These are phyloP conservation scores for Penicillium argentinense DNA, from an alignment of 495 filamentous ascomycete species.

Conservation along the genomic window DNA sequence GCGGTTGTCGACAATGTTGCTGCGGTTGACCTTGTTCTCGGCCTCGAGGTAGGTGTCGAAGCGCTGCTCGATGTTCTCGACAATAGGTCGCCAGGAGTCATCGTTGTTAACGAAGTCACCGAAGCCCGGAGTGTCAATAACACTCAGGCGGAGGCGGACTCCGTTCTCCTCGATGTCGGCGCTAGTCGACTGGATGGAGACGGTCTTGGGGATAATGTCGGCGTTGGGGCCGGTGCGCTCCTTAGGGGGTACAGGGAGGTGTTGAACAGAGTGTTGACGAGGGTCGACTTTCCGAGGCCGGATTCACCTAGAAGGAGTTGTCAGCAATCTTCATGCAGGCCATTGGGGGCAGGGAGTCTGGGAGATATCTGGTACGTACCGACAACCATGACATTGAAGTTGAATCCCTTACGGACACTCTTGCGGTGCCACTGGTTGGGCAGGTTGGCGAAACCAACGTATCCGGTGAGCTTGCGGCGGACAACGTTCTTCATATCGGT, in stretches of 20 bases:
- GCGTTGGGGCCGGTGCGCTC: slow-evolving; percentile 95
- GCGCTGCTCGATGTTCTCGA: slow-evolving; percentile 98
- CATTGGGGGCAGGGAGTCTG: no score
- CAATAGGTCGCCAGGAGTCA: slow-evolving; percentile 97
- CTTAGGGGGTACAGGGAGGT: slow-evolving; percentile 98
- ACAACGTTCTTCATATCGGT: slow-evolving; percentile 96
- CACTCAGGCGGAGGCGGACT: slow-evolving; percentile 92
- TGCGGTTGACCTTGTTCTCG: slow-evolving; percentile 99
- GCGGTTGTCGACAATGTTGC: slow-evolving; percentile 99
- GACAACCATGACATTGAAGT: slow-evolving; percentile 99
- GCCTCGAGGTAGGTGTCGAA: slow-evolving; percentile 98
- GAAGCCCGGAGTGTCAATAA: slow-evolving; percentile 97
- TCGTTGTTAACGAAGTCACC: slow-evolving; percentile 99
- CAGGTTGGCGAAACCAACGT: slow-evolving; percentile 97
- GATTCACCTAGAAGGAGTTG: slow-evolving; percentile 81
- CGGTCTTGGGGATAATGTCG: slow-evolving; percentile 98
- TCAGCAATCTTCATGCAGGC: no score
- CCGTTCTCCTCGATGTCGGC: slow-evolving; percentile 99
- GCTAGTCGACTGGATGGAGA: slow-evolving; percentile 97
- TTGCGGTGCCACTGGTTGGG: slow-evolving; percentile 99
- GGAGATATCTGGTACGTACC: slow-evolving; percentile 74
- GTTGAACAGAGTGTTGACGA: slow-evolving; percentile 99
- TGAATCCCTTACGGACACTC: slow-evolving; percentile 99
- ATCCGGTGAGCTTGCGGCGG: slow-evolving; percentile 95
- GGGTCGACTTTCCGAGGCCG: slow-evolving; percentile 96